Evolutionary conservation across 2,329 filamentous ascomycete genomes (phyloP).

Genomic region (Claviceps sp.): DNA sequence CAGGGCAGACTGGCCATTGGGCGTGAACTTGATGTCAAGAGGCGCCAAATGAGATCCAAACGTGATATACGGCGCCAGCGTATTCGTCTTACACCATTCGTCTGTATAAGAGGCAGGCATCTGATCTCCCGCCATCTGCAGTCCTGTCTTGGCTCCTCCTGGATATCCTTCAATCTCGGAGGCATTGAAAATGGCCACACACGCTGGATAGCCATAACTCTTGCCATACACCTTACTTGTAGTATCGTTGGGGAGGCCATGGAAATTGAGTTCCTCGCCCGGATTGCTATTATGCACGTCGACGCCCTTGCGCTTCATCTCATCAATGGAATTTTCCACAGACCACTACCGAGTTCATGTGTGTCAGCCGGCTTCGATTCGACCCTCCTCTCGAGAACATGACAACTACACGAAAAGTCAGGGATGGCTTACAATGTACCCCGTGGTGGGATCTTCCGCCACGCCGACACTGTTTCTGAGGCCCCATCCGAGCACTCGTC

Average conservation of each 20-base stretch:
- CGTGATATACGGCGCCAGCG: constrained; percentile 12
- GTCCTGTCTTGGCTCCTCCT: constrained; percentile 13
- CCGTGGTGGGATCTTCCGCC: constrained; percentile 39
- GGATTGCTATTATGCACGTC: constrained; percentile 56
- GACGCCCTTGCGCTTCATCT: constrained; percentile 36
- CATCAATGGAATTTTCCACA: constrained; percentile 55
- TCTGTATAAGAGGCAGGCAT: constrained; percentile 10
- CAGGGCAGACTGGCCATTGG: constrained; percentile 39
- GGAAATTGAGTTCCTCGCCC: constrained; percentile 59
- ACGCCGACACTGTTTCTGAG: constrained; percentile 57
- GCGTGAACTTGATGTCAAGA: constrained; percentile 49
- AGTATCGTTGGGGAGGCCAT: constrained; percentile 36
- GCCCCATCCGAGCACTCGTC: constrained; percentile 44
- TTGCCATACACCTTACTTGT: constrained; percentile 14
- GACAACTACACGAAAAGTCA: no score
- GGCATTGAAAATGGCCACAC: constrained; percentile 44
- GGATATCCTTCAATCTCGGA: constrained; percentile 19
- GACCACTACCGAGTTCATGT: constrained; percentile 21
- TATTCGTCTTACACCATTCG: constrained; percentile 10
- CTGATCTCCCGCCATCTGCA: constrained; percentile 14
- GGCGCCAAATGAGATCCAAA: constrained; percentile 45
- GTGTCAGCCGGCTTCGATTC: background rate
- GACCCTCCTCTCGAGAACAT: no score
- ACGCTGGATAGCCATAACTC: constrained; percentile 53
- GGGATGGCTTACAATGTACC: constrained; percentile 22